A percentile compares a stretch with the other conserved stretches of the same genome.
phyloP scores from a whole-genome alignment of 208 protist genomes.

The Wallacemonas collosoma region DNA sequence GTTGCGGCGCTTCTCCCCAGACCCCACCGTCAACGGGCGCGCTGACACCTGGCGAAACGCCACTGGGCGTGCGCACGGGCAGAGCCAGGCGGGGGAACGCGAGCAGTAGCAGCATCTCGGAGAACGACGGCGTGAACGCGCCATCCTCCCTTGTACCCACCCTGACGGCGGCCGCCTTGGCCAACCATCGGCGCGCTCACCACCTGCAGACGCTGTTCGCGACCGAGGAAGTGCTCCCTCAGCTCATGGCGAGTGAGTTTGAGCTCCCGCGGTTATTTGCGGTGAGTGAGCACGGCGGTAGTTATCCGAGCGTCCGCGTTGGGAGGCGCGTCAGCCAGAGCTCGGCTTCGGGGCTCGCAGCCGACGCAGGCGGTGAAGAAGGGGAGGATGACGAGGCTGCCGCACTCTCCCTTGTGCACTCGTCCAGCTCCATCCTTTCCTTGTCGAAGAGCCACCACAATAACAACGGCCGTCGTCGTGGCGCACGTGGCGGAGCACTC shows the following conservation, averaged over 20 bases:
- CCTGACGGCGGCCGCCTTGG: neutral
- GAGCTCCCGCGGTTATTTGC: constrained; percentile 11
- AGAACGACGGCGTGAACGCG: neutral
- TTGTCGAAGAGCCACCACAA: neutral
- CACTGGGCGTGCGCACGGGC: neutral
- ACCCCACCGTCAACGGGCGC: neutral
- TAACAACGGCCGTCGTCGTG: neutral
- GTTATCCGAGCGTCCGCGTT: neutral
- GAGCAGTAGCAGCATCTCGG: neutral
- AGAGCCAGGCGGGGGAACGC: neutral
- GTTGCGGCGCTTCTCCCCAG: neutral
- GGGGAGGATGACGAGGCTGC: neutral
- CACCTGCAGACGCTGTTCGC: constrained; percentile 21
- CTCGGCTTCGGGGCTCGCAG: neutral
- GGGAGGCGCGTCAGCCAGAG: neutral
- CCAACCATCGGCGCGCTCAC: neutral
- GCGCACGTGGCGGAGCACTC: no score
- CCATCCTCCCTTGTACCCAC: neutral
- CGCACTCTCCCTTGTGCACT: neutral
- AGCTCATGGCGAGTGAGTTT: neutral
- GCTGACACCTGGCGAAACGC: neutral
- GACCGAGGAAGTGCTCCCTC: constrained; percentile 17
- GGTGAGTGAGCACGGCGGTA: neutral
- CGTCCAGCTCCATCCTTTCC: neutral
- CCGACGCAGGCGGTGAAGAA: neutral